These are phyloP conservation scores for Solanum raphanifolium DNA, from an alignment of 257 asterid species.

Conservation along the genomic window DNA sequence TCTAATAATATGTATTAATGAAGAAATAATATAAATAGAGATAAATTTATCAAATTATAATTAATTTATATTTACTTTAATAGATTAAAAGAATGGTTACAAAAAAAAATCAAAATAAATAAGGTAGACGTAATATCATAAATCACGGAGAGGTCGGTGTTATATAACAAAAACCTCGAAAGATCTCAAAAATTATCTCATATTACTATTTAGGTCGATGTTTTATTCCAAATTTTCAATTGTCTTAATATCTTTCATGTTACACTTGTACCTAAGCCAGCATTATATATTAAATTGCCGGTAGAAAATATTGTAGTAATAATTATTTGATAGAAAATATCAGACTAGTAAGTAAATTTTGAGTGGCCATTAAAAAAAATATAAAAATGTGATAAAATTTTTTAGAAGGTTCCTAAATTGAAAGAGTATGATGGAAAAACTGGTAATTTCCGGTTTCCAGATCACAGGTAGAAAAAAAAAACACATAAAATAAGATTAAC, in stretches of 20 bases:
- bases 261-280: not conserved
- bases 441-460: not conserved
- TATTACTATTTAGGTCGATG: not conserved
- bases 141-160: accelerated
- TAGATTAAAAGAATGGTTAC: too few relatives aligned
- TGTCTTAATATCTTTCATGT: not conserved
- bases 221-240: not conserved
- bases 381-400: not conserved
- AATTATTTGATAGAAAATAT: not conserved
- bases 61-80: too few relatives aligned
- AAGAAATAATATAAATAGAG: too few relatives aligned
- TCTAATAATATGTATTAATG: too few relatives aligned
- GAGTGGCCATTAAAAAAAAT: too few relatives aligned
- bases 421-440: too few relatives aligned
- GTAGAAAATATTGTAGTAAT: not conserved
- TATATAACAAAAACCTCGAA: too few relatives aligned
- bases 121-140: too few relatives aligned
- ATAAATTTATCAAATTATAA: too few relatives aligned
- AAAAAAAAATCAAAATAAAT: too few relatives aligned
- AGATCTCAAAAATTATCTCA: too few relatives aligned
- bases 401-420: not conserved
- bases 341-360: not conserved
- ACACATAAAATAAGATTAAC: not conserved
- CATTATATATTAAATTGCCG: not conserved
- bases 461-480: not conserved